Base-by-base conservation (phyloP, 2,329 filamentous ascomycete genomes). In the Colletotrichum sp. region DNA sequence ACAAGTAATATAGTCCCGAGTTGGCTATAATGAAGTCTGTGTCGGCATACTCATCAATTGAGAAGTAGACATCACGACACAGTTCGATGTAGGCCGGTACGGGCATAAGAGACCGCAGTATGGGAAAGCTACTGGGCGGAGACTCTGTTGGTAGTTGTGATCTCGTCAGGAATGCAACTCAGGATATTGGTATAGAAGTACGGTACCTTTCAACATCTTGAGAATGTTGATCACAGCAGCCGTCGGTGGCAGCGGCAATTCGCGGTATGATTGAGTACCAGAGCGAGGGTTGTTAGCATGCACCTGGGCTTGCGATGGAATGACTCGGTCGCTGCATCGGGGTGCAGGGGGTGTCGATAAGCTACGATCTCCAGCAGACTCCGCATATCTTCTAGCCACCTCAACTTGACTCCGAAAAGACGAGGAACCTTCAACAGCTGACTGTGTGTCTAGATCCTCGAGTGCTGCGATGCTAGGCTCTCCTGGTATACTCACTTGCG, bases 41-140 rank as follows among this genome's bases (percentile, higher is more conserved):
- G 67, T 90, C 85, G 9, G 86, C 86, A 74, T 87, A 86, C 60
- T 90, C 88, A 4, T 90, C 88, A 0, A 87, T 87, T 8, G 86
- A 83, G 68, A 90, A 90, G 78, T 90, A 91, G 34, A 89, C 85
- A 66, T 82, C 82, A 8, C 83, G 87, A 76, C 89, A 91, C 4
- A 87, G 83, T 60, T 87, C 86, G 7, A 85, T 84, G 74, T 91
- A 91, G 70, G 88, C 85, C 7, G 86, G 84, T 21, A 90, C 80
- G 6, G 64, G 34, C 34, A 68, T 48, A 7, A 72, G 61, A 30
- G 34, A 72, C 6, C 71, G 64, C 13, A 72, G 21, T 3, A 71
- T 48, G 18, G 21, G 32, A 8, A 71, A 71, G 32, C 60, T 71
- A 12, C 30, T 39, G 1, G 68, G 60, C 9, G 59, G 36, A 12